A percentile compares a stretch with the other conserved stretches of the same genome.
These are phyloP conservation scores for Paecilomyces dactylethromorphus DNA, from an alignment of 2,329 filamentous ascomycete species.

Conservation along the genomic window DNA sequence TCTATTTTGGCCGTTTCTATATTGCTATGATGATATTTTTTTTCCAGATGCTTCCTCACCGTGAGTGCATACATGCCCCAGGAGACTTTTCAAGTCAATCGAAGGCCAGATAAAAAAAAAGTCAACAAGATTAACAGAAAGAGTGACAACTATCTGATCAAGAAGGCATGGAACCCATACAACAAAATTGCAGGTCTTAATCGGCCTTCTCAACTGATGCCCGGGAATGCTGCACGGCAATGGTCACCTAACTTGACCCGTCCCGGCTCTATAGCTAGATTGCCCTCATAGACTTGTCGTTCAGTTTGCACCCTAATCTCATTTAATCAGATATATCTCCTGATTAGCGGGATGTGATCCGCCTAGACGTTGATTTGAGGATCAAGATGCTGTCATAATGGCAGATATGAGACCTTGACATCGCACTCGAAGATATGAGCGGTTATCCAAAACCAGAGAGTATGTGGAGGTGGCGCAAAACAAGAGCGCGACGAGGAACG, in stretches of 20 bases:
- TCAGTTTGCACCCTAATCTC: conserved; percentile 5
- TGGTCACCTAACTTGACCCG: conserved; percentile 59
- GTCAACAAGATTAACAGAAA: neutral
- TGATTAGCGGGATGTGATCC: neutral
- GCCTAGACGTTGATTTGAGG: neutral
- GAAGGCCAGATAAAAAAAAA: neutral
- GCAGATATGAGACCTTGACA: neutral
- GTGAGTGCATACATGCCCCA: neutral
- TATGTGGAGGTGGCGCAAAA: neutral
- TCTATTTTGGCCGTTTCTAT: neutral
- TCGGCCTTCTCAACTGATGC: neutral
- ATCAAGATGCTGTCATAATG: neutral
- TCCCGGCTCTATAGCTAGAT: conserved; percentile 20
- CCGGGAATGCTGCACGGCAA: conserved; percentile 28
- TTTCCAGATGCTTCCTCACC: neutral
- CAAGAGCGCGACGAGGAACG: neutral
- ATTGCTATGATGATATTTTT: neutral
- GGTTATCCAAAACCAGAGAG: neutral
- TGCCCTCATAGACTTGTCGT: conserved; percentile 4
- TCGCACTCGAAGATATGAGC: neutral
- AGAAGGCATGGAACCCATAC: neutral
- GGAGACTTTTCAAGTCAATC: neutral
- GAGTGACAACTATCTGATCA: neutral
- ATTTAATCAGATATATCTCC: neutral
- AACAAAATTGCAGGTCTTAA: neutral